Percentiles rank a stretch among this genome's conserved stretches.
Evolutionary conservation across 73 alveolate genomes (phyloP).

Genomic region (Symbiodinium pilosum): DNA sequence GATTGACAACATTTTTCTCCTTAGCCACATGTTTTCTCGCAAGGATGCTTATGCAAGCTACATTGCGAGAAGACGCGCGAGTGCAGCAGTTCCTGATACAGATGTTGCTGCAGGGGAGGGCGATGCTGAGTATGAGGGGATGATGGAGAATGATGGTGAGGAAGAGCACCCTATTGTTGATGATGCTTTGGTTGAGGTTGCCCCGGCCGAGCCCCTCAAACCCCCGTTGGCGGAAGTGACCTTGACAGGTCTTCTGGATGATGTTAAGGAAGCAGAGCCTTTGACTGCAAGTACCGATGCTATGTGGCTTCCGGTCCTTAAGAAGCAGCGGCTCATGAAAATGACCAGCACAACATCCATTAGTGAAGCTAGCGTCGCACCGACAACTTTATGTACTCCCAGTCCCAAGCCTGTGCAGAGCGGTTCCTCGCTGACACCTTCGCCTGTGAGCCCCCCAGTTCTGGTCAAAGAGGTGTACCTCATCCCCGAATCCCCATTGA

Average conservation of each 20-base stretch:
- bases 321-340: background rate
- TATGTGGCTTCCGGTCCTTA: background rate
- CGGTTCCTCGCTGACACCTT: background rate
- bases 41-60: too few species aligned
- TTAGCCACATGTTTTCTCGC: too few species aligned
- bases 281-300: background rate
- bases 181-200: background rate
- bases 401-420: background rate
- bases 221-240: background rate
- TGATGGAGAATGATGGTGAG: background rate
- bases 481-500: background rate
- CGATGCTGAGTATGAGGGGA: background rate
- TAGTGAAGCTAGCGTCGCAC: background rate
- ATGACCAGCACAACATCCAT: too few species aligned
- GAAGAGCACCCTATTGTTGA: background rate
- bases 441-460: background rate
- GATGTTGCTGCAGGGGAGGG: background rate
- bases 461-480: background rate
- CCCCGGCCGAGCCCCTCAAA: too few species aligned
- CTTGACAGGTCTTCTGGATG: background rate
- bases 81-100: background rate
- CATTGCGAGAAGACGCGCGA: too few species aligned
- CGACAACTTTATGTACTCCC: background rate
- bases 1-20: background rate
- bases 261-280: background rate